These are phyloP conservation scores for Paramecium octaurelia DNA, from an alignment of 73 alveolate genomes.

Conservation along the genomic window DNA sequence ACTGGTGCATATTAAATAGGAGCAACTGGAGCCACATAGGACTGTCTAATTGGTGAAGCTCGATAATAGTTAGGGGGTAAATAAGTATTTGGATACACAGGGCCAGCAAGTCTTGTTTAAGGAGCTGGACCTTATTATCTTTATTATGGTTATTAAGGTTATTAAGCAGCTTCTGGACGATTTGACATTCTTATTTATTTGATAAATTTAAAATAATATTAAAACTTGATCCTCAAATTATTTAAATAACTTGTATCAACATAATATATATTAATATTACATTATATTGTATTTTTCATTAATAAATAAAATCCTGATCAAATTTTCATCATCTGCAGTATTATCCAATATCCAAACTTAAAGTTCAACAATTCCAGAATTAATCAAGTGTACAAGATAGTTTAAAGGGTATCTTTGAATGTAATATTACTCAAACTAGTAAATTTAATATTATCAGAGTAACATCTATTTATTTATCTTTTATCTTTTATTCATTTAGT, in stretches of 20 bases:
- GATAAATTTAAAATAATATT: not conserved
- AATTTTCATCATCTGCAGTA: no score
- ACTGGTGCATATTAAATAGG: not conserved
- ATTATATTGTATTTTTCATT: not conserved
- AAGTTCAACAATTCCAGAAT: no score
- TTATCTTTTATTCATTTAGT: no score
- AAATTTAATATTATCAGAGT: no score
- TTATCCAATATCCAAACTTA: no score
- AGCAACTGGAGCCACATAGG: conserved; percentile 41
- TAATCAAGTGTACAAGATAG: no score
- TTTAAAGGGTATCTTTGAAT: no score
- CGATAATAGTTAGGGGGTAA: not conserved
- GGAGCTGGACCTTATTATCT: not conserved
- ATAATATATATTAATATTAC: not conserved
- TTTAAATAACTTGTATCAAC: not conserved
- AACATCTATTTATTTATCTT: no score
- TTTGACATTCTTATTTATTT: not conserved
- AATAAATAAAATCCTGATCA: no score
- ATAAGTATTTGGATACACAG: not conserved
- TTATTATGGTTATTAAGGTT: conserved; percentile 4
- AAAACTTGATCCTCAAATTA: not conserved
- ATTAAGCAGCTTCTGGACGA: not conserved
- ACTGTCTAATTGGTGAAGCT: conserved; percentile 15
- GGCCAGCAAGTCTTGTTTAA: not conserved
- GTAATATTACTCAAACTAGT: no score